Evolutionary conservation across 1,284 basidiomycete genomes (phyloP).

Genomic region (Phaffia rhodozyma): DNA sequence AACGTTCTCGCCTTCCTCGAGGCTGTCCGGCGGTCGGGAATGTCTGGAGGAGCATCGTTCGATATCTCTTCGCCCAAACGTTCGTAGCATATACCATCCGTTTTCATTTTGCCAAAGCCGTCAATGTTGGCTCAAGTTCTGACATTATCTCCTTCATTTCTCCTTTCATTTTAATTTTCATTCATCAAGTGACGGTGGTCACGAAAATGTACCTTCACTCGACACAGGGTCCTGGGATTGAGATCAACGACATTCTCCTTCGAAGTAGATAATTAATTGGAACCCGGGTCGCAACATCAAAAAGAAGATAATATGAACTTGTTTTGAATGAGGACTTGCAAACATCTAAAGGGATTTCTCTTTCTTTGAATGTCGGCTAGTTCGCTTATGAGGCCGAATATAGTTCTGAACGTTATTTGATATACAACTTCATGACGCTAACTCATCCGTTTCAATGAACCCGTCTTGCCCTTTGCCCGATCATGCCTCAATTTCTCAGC

Average conservation of each 20-base stretch:
- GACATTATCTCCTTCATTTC: not conserved
- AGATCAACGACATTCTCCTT: not conserved
- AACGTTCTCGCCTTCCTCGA: slow-evolving; percentile 63
- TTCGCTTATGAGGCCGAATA: no score
- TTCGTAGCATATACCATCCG: not conserved
- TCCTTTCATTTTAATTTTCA: not conserved
- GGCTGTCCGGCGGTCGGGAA: slow-evolving; percentile 41
- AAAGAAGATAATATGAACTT: no score
- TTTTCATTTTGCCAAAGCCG: not conserved
- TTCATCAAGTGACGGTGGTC: slow-evolving; percentile 49
- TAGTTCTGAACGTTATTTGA: no score
- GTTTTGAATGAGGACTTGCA: no score
- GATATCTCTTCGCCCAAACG: not conserved
- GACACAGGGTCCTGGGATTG: slow-evolving; percentile 63
- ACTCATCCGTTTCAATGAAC: no score
- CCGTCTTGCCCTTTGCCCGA: no score
- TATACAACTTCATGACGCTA: no score
- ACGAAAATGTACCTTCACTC: slow-evolving; percentile 64
- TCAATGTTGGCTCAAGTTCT: slow-evolving; percentile 15
- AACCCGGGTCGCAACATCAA: no score
- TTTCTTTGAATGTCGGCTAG: no score
- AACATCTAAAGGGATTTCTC: no score
- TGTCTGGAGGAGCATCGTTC: not conserved
- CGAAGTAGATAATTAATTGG: not conserved
- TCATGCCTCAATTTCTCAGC: no score